Base-by-base conservation (phyloP, 192 early-diverging fungal species). In the Backusella tuberculispora region DNA sequence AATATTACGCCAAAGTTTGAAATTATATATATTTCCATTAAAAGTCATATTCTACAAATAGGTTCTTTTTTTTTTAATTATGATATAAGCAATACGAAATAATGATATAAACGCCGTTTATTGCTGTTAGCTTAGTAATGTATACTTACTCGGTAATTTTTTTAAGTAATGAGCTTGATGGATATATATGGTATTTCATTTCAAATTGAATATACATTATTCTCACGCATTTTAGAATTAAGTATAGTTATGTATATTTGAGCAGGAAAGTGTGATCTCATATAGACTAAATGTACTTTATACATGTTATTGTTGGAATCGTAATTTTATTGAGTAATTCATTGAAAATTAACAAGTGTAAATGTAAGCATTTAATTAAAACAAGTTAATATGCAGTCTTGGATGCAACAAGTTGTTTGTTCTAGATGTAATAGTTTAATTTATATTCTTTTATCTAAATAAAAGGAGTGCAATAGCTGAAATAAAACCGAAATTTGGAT, bases 321-420 rank as follows among this genome's bases (percentile, higher is more conserved):
- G 17, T 56, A 56, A 56, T 56, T 56, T 24, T 56, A 9, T 21
- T 24, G 24, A 24, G 8, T 56, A 56, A 56, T 60, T 19, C 13
- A 19, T 5, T 8, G 19, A 50, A 19, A 19, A 60, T 60, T 26
- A 26, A 60, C 53, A 21, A 13, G 21, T 24, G 26, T n/a, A 5
- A 12, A 60, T 60, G 21, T 24, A 50, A 26, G 9, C 9, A 26
- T 60, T 60, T 60, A 60, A 60, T 60, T 60, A 60, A 60, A 60
- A 26, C 53, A 60, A 60, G 53, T 60, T 60, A 26, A 60, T 60
- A 60, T 60, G 53, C 53, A 24, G 53, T 60, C 53, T 60, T 60
- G 21, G 21, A 60, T 60, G 1, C 21, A 26, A 60, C 53, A 60
- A 24, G 26, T 9, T 24, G 19, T 12, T 60, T 60, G 21, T 26